Percentiles rank a stretch among this genome's conserved stretches.
These are phyloP conservation scores for Endoconidiophora polonica DNA, from an alignment of 2,329 filamentous ascomycete genomes.

Conservation along the genomic window DNA sequence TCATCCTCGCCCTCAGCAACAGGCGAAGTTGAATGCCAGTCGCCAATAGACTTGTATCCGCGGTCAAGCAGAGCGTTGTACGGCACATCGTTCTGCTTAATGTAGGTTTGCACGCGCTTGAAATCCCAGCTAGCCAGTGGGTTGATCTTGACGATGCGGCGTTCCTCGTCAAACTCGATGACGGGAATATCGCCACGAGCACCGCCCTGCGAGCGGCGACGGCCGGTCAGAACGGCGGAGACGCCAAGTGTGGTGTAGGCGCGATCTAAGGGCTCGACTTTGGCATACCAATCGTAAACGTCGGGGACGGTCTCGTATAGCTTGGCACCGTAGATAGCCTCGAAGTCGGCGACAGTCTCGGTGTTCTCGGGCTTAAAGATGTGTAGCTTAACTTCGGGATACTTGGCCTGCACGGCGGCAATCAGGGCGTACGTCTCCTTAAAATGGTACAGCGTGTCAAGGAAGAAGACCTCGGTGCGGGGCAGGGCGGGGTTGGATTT, in stretches of 20 bases:
- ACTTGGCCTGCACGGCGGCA: constrained; percentile 56
- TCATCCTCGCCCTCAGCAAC: constrained; percentile 88
- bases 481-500: constrained; percentile 42
- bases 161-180: constrained; percentile 76
- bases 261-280: constrained; percentile 89
- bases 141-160: constrained; percentile 92
- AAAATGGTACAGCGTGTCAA: constrained; percentile 75
- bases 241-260: constrained; percentile 79
- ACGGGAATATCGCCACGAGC: constrained; percentile 82
- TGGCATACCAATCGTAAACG: constrained; percentile 91
- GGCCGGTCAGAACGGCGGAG: constrained; percentile 79
- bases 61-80: constrained; percentile 83
- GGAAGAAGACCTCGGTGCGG: constrained; percentile 55
- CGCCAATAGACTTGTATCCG: constrained; percentile 96
- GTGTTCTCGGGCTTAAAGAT: constrained; percentile 73
- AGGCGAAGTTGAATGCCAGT: constrained; percentile 93
- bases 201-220: constrained; percentile 79
- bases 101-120: constrained; percentile 72
- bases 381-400: constrained; percentile 68
- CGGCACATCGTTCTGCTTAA: constrained; percentile 71
- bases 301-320: constrained; percentile 78
- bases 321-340: constrained; percentile 60
- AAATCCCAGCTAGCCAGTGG: constrained; percentile 91
- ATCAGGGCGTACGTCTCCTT: constrained; percentile 58
- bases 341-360: constrained; percentile 60